Evolutionary conservation across 768 basidiomycete genomes (phyloP).

Genomic region (Boletus pseudopeckii): DNA sequence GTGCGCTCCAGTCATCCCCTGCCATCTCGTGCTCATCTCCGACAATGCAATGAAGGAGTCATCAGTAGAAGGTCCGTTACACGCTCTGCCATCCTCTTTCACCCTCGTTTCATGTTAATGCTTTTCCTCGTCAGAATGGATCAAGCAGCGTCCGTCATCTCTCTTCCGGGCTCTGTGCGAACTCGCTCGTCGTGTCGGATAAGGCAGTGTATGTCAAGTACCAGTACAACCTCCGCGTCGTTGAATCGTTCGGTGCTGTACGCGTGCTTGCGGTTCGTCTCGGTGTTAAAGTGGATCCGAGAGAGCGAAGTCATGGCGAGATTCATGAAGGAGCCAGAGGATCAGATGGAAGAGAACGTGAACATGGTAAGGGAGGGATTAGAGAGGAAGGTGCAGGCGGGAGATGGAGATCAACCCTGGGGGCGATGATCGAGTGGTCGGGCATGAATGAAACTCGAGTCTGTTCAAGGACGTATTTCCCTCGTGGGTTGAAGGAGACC

Average conservation of each 20-base stretch:
- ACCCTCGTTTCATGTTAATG: no score
- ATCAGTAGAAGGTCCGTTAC: conserved; percentile 71
- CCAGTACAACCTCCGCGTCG: no score
- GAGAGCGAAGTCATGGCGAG: conserved; percentile 24
- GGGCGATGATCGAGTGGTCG: conserved; percentile 62
- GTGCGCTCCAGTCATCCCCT: conserved; percentile 3
- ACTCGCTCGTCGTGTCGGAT: no score
- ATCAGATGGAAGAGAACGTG: conserved; percentile 36
- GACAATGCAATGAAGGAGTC: conserved; percentile 41
- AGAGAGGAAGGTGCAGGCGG: no score
- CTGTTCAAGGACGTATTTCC: conserved; percentile 68
- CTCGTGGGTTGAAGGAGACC: conserved; percentile 79
- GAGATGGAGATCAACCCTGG: conserved; percentile 43
- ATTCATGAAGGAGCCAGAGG: conserved; percentile 46
- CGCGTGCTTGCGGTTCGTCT: conserved; percentile 65
- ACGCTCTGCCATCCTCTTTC: not conserved
- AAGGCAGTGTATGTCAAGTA: no score
- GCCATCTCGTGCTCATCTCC: not conserved
- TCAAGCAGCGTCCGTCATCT: conserved; percentile 86
- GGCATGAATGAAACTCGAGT: conserved; percentile 50
- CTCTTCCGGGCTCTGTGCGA: conserved; percentile 57
- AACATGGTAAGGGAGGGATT: conserved; percentile 46
- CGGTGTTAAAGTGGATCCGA: conserved; percentile 37
- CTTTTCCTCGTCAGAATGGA: conserved; percentile 63
- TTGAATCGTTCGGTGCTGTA: conserved; percentile 36